Evolutionary conservation across 2,329 filamentous ascomycete genomes (phyloP), one percentile per base, ranked within the genome.

Genomic region (Cercospora sp.): DNA sequence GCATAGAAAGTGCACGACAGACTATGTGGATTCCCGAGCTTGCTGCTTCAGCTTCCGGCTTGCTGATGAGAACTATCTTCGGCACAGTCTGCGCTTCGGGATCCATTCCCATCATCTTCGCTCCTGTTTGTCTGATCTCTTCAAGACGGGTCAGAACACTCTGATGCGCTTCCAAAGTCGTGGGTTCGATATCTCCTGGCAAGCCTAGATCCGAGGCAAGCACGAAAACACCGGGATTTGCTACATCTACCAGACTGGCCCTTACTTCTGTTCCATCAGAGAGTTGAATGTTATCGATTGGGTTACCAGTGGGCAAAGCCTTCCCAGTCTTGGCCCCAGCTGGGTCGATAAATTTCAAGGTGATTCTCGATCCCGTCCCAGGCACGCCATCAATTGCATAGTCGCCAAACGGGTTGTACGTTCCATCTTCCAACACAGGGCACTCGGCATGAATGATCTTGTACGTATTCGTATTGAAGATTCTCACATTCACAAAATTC

Each of bases 391-490:
- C 89, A 70, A 91, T 89, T 1, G 80, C 77, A 73, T 89, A 89
- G 10, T 85, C 81, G 0, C 88, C 89, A 16, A 62, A 61, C 10
- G 73, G 71, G 26, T 76, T 67, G 7, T 79, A 77, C 12, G 68
- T 71, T 13, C 82, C 79, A 2, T 81, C 81, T 66, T 86, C 81
- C 0, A 79, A 82, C 2, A 89, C 81, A 0, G 81, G 79, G 70
- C 91, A 91, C 0, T 80, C 84, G 1, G 86, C 83, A 51, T 85
- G 78, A 66, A 91, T 87, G 28, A 89, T 77, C 74, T 91, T 91
- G 18, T 80, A 79, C 0, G 90, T 93, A 72, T 93, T 93, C 1
- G 89, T 92, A 76, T 93, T 93, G 73, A 85, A 83, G 42, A 92
- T 87, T 64, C 85, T 81, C 12, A 92, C 84, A 0, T 80, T 85